Evolutionary conservation across 306 rosid species (phyloP), one percentile per base, ranked within the genome.

Genomic region (Pachyrhizus erosus): DNA sequence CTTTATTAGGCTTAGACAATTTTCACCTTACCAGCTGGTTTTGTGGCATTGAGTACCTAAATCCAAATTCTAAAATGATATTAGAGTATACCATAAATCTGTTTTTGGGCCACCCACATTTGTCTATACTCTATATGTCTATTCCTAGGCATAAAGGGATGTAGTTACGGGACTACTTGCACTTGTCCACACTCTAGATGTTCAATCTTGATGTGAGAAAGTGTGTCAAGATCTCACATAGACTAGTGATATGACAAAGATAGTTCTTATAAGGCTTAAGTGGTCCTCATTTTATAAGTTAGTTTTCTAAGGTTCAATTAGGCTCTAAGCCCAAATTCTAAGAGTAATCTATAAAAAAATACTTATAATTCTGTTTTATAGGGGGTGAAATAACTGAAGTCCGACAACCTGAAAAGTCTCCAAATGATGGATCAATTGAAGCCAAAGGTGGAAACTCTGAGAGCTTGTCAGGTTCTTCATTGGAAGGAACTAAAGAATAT

Each of bases 311-410:
- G 3, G 0, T 57, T 57, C 2, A 57, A 17, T 57, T 23, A 21
- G 31, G 4, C 29, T 18, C 1, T 4, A 57, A 57, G 9, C 2
- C 12, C 14, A 55, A 55, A 12, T 55, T 55, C 7, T 57, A 57
- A 9, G 62, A 3, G 17, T 21, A 23, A 61, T 61, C 14, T 14
- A n/a, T 18, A 5, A 13, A 61, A 58, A 11, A 26, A 0, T 26
- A 26, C 68, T 27, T 14, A 27, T 5, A 27, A 27, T 61, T 58
- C 3, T 26, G 20, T 61, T 61, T 61, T 27, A 40, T 55, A 86
- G 90, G 29, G 73, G 39, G 84, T 74, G 87, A 84, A 83, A 83
- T 71, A 77, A 73, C 10, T 80, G 90, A 79, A 75, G 83, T 62
- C 76, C 57, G 33, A 80, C 57, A 64, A 39, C 51, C 54, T 43